These are phyloP conservation scores for Emergomyces africanus DNA, from an alignment of 2,329 filamentous ascomycete genomes.

Conservation along the genomic window DNA sequence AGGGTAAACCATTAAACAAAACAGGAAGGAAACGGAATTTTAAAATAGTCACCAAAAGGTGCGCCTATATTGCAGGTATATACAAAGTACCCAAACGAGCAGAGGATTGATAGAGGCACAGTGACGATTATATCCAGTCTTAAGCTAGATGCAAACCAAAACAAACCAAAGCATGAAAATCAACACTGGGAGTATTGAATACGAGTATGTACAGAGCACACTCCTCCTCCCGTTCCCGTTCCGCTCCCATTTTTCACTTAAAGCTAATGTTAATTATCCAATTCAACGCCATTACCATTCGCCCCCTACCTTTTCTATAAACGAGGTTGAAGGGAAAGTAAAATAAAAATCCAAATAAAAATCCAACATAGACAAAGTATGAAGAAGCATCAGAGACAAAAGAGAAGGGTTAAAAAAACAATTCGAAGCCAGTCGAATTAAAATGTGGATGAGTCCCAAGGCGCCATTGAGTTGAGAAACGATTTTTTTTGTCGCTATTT, in stretches of 20 bases:
- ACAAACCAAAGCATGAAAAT: not conserved
- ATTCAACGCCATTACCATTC: not conserved
- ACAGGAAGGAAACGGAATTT: no score
- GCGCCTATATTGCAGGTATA: not conserved
- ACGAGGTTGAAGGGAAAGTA: not conserved
- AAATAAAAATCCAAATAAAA: not conserved
- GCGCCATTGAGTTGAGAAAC: not conserved
- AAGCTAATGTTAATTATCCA: not conserved
- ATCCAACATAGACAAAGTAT: not conserved
- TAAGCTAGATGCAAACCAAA: not conserved
- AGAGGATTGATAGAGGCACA: not conserved
- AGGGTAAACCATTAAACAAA: no score
- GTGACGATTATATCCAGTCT: not conserved
- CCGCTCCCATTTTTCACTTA: not conserved
- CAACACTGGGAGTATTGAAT: not conserved
- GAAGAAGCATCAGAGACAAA: not conserved
- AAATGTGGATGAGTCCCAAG: not conserved
- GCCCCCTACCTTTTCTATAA: not conserved
- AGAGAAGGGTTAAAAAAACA: not conserved
- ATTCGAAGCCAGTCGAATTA: not conserved
- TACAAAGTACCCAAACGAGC: not conserved
- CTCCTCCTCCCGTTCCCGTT: not conserved
- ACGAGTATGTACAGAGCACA: not conserved
- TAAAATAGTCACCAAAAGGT: no score
- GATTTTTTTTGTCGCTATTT: not conserved